A percentile compares a stretch with the other conserved stretches of the same genome.
Conservation (phyloP, 805 yeast genomes). For the Wilhelminamyces savonicus region DNA sequence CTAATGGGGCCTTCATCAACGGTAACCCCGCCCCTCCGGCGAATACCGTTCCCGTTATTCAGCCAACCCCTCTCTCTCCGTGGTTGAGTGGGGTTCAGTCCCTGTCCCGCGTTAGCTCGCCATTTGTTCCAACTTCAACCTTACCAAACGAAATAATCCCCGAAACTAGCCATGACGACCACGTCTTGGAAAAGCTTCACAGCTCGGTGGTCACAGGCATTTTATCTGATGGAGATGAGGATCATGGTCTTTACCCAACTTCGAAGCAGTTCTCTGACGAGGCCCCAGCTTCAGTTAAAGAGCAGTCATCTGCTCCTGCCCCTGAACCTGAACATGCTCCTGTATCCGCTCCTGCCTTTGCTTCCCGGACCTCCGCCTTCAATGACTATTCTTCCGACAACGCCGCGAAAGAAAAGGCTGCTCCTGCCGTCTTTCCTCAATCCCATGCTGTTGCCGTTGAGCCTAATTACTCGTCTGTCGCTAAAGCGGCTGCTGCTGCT, state of each 20-base stretch:
- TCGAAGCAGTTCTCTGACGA: neutral
- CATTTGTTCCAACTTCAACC: slow-evolving; percentile 22
- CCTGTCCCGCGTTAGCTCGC: slow-evolving; percentile 33
- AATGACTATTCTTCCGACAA: no score
- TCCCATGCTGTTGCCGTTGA: no score
- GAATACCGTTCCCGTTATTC: slow-evolving; percentile 17
- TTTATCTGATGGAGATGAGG: slow-evolving; percentile 20
- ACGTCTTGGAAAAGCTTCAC: slow-evolving; percentile 32
- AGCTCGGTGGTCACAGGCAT: slow-evolving; percentile 36
- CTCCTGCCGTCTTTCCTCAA: no score
- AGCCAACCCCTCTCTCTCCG: slow-evolving; percentile 37
- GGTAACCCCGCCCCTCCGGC: slow-evolving; percentile 25
- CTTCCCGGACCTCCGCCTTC: no score
- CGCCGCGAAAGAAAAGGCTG: no score
- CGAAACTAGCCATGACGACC: slow-evolving; percentile 16
- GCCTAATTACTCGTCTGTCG: no score
- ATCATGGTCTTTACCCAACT: no score
- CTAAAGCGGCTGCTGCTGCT: neutral
- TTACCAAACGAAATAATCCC: no score
- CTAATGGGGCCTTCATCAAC: slow-evolving; percentile 10
- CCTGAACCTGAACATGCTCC: slow-evolving; percentile 1
- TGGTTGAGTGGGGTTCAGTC: slow-evolving; percentile 30
- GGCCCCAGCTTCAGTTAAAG: neutral
- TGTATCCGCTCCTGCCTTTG: no score
- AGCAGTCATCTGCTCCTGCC: neutral